Evolutionary conservation across 768 basidiomycete genomes (phyloP).

Genomic region (Mycena venus): DNA sequence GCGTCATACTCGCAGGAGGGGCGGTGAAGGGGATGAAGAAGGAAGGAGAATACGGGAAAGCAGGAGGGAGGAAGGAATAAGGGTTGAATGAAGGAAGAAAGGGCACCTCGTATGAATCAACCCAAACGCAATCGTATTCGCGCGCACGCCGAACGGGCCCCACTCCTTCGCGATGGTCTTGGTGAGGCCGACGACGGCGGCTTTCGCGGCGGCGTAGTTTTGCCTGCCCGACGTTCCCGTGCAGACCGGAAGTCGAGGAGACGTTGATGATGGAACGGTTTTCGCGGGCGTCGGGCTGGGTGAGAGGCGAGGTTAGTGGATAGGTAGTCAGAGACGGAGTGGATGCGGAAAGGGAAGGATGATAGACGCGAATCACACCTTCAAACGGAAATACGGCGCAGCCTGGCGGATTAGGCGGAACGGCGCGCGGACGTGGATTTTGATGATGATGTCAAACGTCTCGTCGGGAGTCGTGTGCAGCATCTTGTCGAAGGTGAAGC

Average conservation of each 20-base stretch:
- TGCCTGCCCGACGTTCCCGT: slow-evolving; percentile 89
- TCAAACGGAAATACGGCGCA: slow-evolving; percentile 87
- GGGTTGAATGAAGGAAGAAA: background rate
- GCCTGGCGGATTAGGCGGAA: slow-evolving; percentile 89
- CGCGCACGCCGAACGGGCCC: slow-evolving; percentile 86
- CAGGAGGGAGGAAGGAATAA: too few relatives aligned
- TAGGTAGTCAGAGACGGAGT: too few relatives aligned
- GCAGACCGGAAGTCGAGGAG: slow-evolving; percentile 83
- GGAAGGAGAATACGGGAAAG: slow-evolving; percentile 2
- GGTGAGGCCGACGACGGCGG: slow-evolving; percentile 83
- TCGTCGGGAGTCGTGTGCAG: slow-evolving; percentile 89
- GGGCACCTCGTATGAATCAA: slow-evolving; percentile 79
- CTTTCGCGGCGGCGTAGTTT: slow-evolving; percentile 87
- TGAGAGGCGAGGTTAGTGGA: too few relatives aligned
- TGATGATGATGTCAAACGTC: slow-evolving; percentile 84
- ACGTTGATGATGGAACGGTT: slow-evolving; percentile 87
- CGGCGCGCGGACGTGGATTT: slow-evolving; percentile 88
- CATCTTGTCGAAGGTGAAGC: slow-evolving; percentile 90
- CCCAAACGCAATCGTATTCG: slow-evolving; percentile 86
- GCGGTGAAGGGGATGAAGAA: too few relatives aligned
- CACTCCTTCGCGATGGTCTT: slow-evolving; percentile 93
- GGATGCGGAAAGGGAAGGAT: too few relatives aligned
- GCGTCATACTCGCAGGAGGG: background rate
- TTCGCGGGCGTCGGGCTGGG: too few relatives aligned
- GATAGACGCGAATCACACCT: too few relatives aligned